Evolutionary conservation across 2,329 filamentous ascomycete genomes (phyloP), one percentile per base, ranked within the genome.

Genomic region (Fusarium chaquense): DNA sequence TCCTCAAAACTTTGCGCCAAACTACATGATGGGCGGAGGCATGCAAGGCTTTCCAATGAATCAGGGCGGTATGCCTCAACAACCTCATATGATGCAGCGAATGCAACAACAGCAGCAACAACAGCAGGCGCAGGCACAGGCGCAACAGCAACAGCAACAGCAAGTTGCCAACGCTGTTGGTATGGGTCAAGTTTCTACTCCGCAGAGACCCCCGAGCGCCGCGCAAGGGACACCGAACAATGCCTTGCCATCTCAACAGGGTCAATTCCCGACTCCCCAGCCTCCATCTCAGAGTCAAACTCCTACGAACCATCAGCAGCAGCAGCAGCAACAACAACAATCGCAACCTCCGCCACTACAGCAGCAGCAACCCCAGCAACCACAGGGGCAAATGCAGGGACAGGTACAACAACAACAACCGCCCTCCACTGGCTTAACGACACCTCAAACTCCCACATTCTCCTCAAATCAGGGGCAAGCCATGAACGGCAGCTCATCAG

Each of bases 361-460:
- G 13, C 55, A 59, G 18, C 62, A 61, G 33, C 46, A 50, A 20
- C 26, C 58, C 18, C 64, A 65, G 38, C 64, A 64, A 32, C 38
- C 30, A 9, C 64, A 67, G 41, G 51, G 38, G 13, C 63, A 62
- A 20, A 22, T 24, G 20, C 62, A 65, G 26, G 47, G 58, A 36
- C 45, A 61, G 22, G 41, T 32, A 11, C 60, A 63, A 5, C 66
- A 62, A 22, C 51, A 56, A 24, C 67, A 70, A 20, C 68, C 67
- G 43, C 74, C 74, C 10, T 75, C 78, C 35, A 76, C 76, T n/a
- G 75, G 74, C n/a, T 75, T 78, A 33, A 82, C 79, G 6, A 87
- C 86, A 13, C 86, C 87, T 2, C 86, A 88, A 74, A 89, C 87
- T 10, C 86, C 87, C 4, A 88, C 85, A 1, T 89, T 88, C 61